Base-by-base conservation (phyloP, 2,329 filamentous ascomycete genomes). In the Escovopsis sp. region DNA sequence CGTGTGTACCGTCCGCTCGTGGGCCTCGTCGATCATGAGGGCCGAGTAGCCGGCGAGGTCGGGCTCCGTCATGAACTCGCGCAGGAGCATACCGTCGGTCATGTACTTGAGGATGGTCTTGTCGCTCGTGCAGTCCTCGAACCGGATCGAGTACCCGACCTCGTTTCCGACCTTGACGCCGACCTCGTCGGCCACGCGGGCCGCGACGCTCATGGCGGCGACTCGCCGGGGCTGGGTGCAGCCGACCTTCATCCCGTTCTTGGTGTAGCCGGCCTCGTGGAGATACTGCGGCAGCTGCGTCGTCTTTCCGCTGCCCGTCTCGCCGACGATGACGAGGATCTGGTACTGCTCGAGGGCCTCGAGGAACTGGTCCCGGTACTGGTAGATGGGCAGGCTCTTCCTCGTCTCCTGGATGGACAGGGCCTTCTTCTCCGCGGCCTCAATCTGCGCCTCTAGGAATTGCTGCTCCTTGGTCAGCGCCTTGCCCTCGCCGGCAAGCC, bases 21-120 rank as follows among this genome's bases (percentile, higher is more conserved):
- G 90, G 1, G 90, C 90, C 55, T 98, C 90, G 52, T 98, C 90
- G 38, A 98, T 88, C 79, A 98, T 94, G 42, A 98, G 60, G 11
- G 79, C 83, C 5, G 83, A 82, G 48, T 96, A 96, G 13, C 75
- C 76, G 2, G 75, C 71, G 5, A 96, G 63, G 45, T 88, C 77
- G 0, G 88, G 87, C 48, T 93, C 85, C 0, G 84, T 88, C 61
- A 94, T 73, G 44, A 94, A 81, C 52, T 94, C 85, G 51, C 86
- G 71, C 21, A 96, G 64, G 27, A 96, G 63, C 80, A 96, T 93
- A 52, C 90, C 90, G 50, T 98, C 90, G 0, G 90, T 98, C 81
- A 93, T 88, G 58, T 94, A 96, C 56, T 94, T 92, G 36, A 98
- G 61, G 7, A 88, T 66, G 0, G 90, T 96, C 60, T 93, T 92